phyloP scores from a whole-genome alignment of 2,329 filamentous ascomycete species.

The Sclerotinia spermophila region DNA sequence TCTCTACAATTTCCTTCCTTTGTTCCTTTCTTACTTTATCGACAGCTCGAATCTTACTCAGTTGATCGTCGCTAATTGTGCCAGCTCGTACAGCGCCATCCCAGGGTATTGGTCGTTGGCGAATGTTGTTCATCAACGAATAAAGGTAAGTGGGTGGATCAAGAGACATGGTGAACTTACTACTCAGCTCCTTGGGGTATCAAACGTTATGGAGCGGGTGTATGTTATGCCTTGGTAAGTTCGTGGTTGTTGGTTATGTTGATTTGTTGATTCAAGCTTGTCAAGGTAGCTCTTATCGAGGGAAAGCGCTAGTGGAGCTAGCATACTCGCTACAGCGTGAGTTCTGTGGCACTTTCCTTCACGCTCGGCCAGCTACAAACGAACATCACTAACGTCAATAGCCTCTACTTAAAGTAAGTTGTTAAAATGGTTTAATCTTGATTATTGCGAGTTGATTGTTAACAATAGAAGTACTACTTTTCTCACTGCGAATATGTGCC shows the following conservation, averaged over 20 bases:
- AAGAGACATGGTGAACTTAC: constrained; percentile 65
- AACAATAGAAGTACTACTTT: not conserved
- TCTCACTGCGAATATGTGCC: not conserved
- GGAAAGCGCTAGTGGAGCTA: constrained; percentile 16
- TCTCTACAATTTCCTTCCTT: constrained; percentile 76
- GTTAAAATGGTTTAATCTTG: not conserved
- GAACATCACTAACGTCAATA: not conserved
- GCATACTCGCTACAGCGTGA: constrained; percentile 15
- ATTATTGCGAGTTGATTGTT: not conserved
- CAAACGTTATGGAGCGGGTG: constrained; percentile 17
- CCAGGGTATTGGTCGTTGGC: constrained; percentile 93
- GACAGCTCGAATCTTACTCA: constrained; percentile 92
- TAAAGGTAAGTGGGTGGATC: constrained; percentile 84
- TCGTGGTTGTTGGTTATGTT: constrained; percentile 15
- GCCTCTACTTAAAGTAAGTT: not conserved
- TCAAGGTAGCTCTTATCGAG: constrained; percentile 21
- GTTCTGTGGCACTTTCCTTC: not conserved
- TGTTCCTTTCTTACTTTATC: constrained; percentile 95
- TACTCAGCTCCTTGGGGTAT: constrained; percentile 19
- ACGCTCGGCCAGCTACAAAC: not conserved
- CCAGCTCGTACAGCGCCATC: constrained; percentile 91
- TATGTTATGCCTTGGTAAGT: not conserved
- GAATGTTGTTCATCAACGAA: constrained; percentile 95
- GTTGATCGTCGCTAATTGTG: constrained; percentile 88
- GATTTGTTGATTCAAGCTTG: constrained; percentile 19